Evolutionary conservation across 768 basidiomycete species (phyloP), one percentile per base, ranked within the genome.

Genomic region (Gymnopilus dilepis): DNA sequence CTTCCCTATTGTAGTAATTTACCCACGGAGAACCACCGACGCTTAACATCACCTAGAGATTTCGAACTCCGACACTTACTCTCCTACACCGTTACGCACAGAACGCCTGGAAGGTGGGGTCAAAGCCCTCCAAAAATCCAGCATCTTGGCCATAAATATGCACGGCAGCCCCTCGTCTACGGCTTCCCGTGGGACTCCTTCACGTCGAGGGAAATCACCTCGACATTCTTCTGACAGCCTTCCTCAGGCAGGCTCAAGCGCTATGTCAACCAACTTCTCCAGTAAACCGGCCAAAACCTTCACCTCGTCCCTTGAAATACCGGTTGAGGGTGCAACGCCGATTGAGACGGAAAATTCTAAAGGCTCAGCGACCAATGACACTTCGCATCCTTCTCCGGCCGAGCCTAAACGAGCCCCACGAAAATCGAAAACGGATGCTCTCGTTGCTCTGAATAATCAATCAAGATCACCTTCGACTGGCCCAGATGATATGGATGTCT

Each of bases 401-500:
- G 83, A 86, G 67, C 75, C 82, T 40, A 85, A 82, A 75, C 84
- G 92, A 60, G 91, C 92, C 37, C 92, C 92, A 55, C 89, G 93
- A 74, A 94, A 94, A 82, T 94, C 92, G 67, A 95, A 95, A 84
- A 92, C 89, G 40, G 91, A 94, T 68, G 92, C 92, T 58, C 79
- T 95, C 31, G 90, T 85, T 28, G 93, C 92, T 22, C 77, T 94
- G 57, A 88, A 88, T 74, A 84, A 80, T 68, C 88, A 89, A 60
- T 84, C 85, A 38, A 78, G 83, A 73, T 83, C 86, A 26, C 77
- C 83, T 58, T 83, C 85, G 40, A 72, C 79, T 62, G 79, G 82
- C 52, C 79, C 82, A 61, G 87, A 86, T 65, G 86, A 87, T 62
- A 76, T 78, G 60, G 82, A 84, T 66, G 68, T 72, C 50, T 72